Percentiles rank a stretch among this genome's conserved stretches.
Conservation (phyloP, 2,329 filamentous ascomycete species). For the Fusarium odoratissimum region DNA sequence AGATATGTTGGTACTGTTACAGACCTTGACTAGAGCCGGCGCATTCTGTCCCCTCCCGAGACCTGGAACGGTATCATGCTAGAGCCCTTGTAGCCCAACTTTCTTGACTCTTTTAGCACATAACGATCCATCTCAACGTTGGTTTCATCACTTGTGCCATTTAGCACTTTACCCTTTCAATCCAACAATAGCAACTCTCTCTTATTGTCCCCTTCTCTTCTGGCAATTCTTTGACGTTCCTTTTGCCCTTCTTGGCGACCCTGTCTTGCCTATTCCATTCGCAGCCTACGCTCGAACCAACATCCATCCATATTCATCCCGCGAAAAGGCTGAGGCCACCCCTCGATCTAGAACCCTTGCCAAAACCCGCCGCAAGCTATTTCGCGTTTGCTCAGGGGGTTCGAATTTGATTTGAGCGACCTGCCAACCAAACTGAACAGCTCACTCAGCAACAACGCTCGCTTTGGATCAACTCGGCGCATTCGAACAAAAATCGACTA, state of each 20-base stretch:
- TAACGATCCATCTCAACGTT: background rate
- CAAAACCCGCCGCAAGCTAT: conserved; percentile 40
- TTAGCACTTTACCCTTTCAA: conserved; percentile 12
- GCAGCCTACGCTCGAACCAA: conserved; percentile 4
- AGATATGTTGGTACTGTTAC: background rate
- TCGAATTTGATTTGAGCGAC: conserved; percentile 30
- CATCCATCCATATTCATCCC: conserved; percentile 28
- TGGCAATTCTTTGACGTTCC: background rate
- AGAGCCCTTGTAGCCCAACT: conserved; percentile 2
- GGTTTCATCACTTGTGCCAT: background rate
- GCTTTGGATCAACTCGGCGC: conserved; percentile 7
- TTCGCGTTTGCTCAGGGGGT: conserved; percentile 49
- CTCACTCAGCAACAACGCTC: conserved; percentile 32
- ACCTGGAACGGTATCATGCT: conserved; percentile 11
- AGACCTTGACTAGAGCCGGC: background rate
- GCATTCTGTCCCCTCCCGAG: conserved; percentile 5
- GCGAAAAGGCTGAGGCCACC: conserved; percentile 46
- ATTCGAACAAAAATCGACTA: conserved; percentile 8
- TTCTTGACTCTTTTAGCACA: conserved; percentile 24
- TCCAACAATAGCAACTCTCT: conserved; percentile 11
- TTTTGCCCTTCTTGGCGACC: background rate
- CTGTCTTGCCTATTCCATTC: conserved; percentile 8
- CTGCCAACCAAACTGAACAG: conserved; percentile 40
- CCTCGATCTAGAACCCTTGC: conserved; percentile 47
- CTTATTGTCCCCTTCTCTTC: conserved; percentile 10